A percentile compares a stretch with the other conserved stretches of the same genome.
These are phyloP conservation scores for Closterium sp. DNA, from an alignment of 139 green algal genomes.

Conservation along the genomic window DNA sequence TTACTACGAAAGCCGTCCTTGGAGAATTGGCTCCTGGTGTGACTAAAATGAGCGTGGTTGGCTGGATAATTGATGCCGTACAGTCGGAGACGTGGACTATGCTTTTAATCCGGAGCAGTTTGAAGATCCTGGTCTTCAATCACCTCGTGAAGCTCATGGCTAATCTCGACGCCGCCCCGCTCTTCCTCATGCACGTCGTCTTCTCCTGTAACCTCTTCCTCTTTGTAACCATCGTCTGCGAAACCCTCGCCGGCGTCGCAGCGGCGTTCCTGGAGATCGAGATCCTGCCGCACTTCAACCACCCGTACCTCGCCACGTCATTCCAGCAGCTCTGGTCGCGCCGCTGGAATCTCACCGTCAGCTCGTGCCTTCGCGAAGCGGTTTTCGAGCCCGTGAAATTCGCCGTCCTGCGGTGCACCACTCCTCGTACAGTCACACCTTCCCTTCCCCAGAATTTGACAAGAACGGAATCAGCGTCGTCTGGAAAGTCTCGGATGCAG, in stretches of 20 bases:
- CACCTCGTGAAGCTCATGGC: neutral
- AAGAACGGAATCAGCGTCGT: neutral
- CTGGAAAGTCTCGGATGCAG: neutral
- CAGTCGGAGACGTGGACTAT: neutral
- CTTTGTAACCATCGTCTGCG: conserved; percentile 21
- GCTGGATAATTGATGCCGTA: neutral
- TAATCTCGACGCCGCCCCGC: neutral
- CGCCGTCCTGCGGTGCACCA: neutral
- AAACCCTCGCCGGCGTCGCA: conserved; percentile 6
- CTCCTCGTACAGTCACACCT: neutral
- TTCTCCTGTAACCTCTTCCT: conserved; percentile 25
- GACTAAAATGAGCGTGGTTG: neutral
- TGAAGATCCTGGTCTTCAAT: neutral
- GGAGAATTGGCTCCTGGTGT: neutral
- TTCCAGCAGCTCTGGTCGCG: conserved; percentile 37
- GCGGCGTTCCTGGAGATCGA: neutral
- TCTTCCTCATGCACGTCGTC: neutral
- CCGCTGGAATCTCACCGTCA: conserved; percentile 44
- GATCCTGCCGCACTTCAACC: conserved; percentile 19
- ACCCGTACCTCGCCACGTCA: conserved; percentile 31
- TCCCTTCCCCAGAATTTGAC: neutral
- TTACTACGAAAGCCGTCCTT: neutral
- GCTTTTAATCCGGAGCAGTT: neutral
- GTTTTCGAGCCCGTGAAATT: conserved; percentile 30
- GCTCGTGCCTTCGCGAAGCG: conserved; percentile 22